Evolutionary conservation across 352 stramenopile species (phyloP).

Genomic region (Phytophthora vignae): DNA sequence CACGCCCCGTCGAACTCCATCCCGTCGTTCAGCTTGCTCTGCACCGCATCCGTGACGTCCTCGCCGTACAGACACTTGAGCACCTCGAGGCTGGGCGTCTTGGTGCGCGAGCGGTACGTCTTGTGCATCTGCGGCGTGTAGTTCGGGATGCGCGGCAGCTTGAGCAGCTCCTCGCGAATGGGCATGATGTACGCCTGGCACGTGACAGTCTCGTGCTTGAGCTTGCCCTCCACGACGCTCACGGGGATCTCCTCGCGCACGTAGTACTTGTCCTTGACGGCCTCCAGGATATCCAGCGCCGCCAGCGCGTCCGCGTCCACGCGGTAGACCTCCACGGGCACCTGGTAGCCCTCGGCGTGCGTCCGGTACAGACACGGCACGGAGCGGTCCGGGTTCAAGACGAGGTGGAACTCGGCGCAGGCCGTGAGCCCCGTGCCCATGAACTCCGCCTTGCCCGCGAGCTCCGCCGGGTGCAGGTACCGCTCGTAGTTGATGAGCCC

Average conservation of each 20-base stretch:
- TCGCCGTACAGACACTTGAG: slow-evolving; percentile 69
- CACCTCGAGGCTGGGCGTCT: slow-evolving; percentile 54
- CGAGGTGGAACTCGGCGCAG: slow-evolving; percentile 55
- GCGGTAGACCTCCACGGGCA: slow-evolving; percentile 69
- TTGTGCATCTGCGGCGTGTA: slow-evolving; percentile 68
- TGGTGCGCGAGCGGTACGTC: slow-evolving; percentile 49
- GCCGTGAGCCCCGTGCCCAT: slow-evolving; percentile 53
- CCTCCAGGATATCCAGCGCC: slow-evolving; percentile 80
- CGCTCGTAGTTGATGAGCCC: slow-evolving; percentile 77
- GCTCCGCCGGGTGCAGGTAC: slow-evolving; percentile 61
- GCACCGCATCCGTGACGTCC: slow-evolving; percentile 41
- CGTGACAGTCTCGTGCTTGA: slow-evolving; percentile 47
- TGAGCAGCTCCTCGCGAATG: slow-evolving; percentile 54
- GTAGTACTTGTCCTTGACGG: slow-evolving; percentile 74
- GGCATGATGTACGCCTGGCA: slow-evolving; percentile 72
- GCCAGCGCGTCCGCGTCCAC: slow-evolving; percentile 62
- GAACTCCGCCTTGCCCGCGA: slow-evolving; percentile 60
- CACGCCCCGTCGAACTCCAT: slow-evolving; percentile 55
- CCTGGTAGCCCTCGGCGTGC: slow-evolving; percentile 46
- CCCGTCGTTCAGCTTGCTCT: slow-evolving; percentile 51
- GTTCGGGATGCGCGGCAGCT: slow-evolving; percentile 52
- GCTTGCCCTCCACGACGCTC: slow-evolving; percentile 52
- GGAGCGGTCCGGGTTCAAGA: slow-evolving; percentile 64
- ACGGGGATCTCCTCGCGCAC: slow-evolving; percentile 69
- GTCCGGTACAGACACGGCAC: slow-evolving; percentile 68